Evolutionary conservation across 108 stramenopile species (phyloP).

Genomic region (Fistulifera pelliculosa): DNA sequence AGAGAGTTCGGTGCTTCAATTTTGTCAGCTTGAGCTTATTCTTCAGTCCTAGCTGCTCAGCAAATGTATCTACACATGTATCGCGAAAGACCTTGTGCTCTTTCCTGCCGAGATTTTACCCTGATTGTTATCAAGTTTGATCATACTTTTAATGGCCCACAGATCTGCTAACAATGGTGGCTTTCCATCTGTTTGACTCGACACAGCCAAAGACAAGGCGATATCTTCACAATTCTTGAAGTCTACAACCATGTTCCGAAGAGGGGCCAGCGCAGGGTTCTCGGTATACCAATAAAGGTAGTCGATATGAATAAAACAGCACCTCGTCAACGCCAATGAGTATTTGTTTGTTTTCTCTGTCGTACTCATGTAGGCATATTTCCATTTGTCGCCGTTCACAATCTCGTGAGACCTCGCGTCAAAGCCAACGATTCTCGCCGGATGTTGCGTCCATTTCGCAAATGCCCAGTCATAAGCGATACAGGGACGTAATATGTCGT

Average conservation of each 20-base stretch:
- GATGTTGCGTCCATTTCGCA: conserved; percentile 61
- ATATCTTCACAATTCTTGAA: conserved; percentile 82
- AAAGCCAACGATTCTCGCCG: conserved; percentile 77
- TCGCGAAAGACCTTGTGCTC: conserved; percentile 59
- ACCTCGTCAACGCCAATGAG: conserved; percentile 58
- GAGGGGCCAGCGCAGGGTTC: conserved; percentile 33
- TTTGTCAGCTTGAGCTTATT: conserved; percentile 8
- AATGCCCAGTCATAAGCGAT: conserved; percentile 78
- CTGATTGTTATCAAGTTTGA: conserved; percentile 33
- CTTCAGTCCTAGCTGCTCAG: conserved; percentile 51
- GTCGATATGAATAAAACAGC: conserved; percentile 64
- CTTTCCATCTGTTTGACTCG: conserved; percentile 50
- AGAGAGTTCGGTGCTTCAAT: not conserved
- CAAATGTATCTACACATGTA: conserved; percentile 64
- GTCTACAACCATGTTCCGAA: conserved; percentile 41
- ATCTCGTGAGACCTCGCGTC: conserved; percentile 48
- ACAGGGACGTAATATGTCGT: conserved; percentile 78
- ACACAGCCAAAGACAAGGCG: conserved; percentile 73
- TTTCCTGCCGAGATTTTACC: conserved; percentile 28
- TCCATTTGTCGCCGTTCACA: conserved; percentile 34
- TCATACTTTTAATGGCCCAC: conserved; percentile 57
- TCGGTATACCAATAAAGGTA: conserved; percentile 62
- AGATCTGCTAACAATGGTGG: conserved; percentile 68
- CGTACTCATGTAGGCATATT: conserved; percentile 61
- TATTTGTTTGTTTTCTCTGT: conserved; percentile 56